Percentiles rank a stretch among this genome's conserved stretches.
These are phyloP conservation scores for Colletotrichum sp. DNA, from an alignment of 2,329 filamentous ascomycete genomes.

Conservation along the genomic window DNA sequence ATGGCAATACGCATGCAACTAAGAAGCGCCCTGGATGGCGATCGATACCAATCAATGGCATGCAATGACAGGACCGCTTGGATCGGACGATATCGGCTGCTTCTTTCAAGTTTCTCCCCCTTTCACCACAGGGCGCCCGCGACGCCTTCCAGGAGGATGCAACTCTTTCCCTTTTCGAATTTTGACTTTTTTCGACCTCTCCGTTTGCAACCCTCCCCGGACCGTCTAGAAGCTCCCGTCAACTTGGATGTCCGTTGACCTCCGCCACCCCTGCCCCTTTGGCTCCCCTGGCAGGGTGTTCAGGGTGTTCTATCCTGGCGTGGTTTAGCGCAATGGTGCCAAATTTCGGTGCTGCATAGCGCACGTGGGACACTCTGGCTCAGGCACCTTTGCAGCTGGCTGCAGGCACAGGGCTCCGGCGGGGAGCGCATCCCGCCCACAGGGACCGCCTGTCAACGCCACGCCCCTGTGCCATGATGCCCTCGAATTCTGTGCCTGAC, in stretches of 20 bases:
- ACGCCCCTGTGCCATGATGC: constrained; percentile 5
- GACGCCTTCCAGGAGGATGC: background rate
- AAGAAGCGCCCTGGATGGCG: constrained; percentile 8
- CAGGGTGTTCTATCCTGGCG: background rate
- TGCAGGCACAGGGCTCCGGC: background rate
- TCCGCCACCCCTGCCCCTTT: constrained; percentile 9
- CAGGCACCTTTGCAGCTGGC: constrained; percentile 18
- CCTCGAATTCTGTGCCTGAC: background rate
- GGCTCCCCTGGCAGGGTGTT: background rate
- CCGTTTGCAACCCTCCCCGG: constrained; percentile 17
- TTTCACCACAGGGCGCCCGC: constrained; percentile 5
- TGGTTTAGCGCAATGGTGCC: constrained; percentile 7
- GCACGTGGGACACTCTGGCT: constrained; percentile 18
- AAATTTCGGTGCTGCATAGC: constrained; percentile 20
- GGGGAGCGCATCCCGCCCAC: constrained; percentile 7
- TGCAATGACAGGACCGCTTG: background rate
- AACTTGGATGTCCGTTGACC: background rate
- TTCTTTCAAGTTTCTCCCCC: background rate
- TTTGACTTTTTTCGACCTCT: constrained; percentile 9
- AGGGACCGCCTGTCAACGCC: constrained; percentile 1
- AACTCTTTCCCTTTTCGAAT: constrained; percentile 16
- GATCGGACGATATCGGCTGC: background rate
- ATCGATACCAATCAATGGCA: background rate
- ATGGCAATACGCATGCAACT: background rate
- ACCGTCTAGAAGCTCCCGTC: constrained; percentile 5